phyloP scores from a whole-genome alignment of 2,329 filamentous ascomycete genomes.

The Graphium sp. region DNA sequence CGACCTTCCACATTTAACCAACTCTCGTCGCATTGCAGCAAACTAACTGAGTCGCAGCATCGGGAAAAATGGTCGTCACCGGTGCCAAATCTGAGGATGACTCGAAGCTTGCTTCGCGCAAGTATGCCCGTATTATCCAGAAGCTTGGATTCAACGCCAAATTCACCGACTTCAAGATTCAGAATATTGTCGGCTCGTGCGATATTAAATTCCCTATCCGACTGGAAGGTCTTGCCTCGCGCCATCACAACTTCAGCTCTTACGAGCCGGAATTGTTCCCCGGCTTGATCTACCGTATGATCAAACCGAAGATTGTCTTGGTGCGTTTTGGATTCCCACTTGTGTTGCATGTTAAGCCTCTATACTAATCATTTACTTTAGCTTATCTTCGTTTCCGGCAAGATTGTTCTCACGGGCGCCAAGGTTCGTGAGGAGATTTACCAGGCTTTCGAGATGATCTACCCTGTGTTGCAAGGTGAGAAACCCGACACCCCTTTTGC shows the following conservation, averaged over 20 bases:
- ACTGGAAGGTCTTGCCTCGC: conserved; percentile 83
- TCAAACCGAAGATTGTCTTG: conserved; percentile 78
- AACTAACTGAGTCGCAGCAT: too few relatives aligned
- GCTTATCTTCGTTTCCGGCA: conserved; percentile 88
- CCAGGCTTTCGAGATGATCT: conserved; percentile 92
- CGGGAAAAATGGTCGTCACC: conserved; percentile 98
- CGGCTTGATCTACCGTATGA: conserved; percentile 99
- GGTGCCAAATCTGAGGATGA: conserved; percentile 97
- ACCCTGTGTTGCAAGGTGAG: conserved; percentile 79
- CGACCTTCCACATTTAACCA: too few relatives aligned
- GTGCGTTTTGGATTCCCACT: background rate
- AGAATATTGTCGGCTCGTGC: conserved; percentile 97
- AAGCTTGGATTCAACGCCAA: conserved; percentile 99
- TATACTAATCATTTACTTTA: too few relatives aligned
- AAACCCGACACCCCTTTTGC: conserved; percentile 7
- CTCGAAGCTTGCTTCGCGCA: conserved; percentile 88
- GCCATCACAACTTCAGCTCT: conserved; percentile 98
- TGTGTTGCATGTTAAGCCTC: too few relatives aligned
- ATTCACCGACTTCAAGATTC: conserved; percentile 99
- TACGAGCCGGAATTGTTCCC: conserved; percentile 98
- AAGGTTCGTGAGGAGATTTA: conserved; percentile 98
- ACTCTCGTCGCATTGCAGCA: too few relatives aligned
- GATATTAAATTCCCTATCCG: conserved; percentile 99
- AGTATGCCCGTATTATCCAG: conserved; percentile 98
- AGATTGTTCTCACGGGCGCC: conserved; percentile 94